Conservation (phyloP, 805 yeast species). For the Saitoella complicata region DNA sequence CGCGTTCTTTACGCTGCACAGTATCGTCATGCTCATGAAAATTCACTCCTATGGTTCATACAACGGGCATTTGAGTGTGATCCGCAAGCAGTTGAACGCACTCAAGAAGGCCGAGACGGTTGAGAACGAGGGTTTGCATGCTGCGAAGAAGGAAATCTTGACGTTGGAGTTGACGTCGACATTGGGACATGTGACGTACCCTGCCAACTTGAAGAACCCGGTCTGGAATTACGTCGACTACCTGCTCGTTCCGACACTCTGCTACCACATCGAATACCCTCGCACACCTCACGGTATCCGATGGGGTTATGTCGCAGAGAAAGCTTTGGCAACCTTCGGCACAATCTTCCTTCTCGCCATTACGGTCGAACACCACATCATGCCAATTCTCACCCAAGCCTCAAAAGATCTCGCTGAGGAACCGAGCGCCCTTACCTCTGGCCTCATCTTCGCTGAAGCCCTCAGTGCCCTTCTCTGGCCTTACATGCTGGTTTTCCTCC, state of each 20-base stretch:
- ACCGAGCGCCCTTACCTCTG: background rate
- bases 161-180: background rate
- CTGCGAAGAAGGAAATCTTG: no score
- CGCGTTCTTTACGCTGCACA: constrained; percentile 3
- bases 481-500: constrained; percentile 1
- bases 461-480: background rate
- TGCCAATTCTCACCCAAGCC: constrained; percentile 2
- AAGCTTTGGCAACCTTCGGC: background rate
- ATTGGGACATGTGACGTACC: background rate
- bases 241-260: constrained; percentile 4
- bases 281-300: constrained; percentile 1
- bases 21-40: constrained; percentile 4
- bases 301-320: background rate
- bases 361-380: constrained; percentile 1
- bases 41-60: constrained; percentile 2
- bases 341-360: constrained; percentile 1
- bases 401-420: background rate
- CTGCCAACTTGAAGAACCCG: background rate
- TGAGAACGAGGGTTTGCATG: background rate
- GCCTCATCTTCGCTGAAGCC: background rate
- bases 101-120: background rate
- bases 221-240: background rate
- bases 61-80: constrained; percentile 1
- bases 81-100: background rate
- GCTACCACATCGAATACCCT: constrained; percentile 5